A percentile compares a stretch with the other conserved stretches of the same genome.
phyloP scores from a whole-genome alignment of 768 basidiomycete species.

The Tricholoma furcatifolium region DNA sequence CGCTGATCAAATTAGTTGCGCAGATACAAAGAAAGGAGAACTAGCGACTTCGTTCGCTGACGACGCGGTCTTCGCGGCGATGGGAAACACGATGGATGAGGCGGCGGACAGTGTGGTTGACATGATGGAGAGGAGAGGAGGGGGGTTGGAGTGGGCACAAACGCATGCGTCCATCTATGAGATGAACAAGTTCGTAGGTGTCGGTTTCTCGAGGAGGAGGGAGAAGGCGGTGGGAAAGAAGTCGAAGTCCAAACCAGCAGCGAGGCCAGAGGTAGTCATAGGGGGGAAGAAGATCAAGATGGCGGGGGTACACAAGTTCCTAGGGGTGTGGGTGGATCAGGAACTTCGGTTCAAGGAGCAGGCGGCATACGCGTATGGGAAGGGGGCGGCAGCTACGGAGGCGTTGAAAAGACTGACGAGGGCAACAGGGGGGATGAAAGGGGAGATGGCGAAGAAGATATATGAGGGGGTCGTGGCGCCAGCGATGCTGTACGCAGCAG shows the following conservation, averaged over 20 bases:
- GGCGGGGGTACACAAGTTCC: constrained; percentile 7
- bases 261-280: not conserved
- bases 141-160: too few species aligned
- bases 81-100: too few species aligned
- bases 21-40: constrained; percentile 1
- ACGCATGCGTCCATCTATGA: too few species aligned
- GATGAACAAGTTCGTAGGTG: not conserved
- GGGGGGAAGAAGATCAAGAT: not conserved
- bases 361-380: constrained; percentile 7
- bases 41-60: not conserved
- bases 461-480: not conserved
- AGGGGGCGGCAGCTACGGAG: constrained; percentile 1
- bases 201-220: not conserved
- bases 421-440: too few species aligned
- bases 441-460: not conserved
- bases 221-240: not conserved
- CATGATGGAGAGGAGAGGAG: too few species aligned
- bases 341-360: constrained; percentile 15
- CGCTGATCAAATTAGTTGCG: not conserved
- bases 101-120: too few species aligned
- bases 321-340: constrained; percentile 18
- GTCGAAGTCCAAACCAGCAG: not conserved
- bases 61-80: not conserved
- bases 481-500: too few species aligned
- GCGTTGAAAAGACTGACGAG: too few species aligned